Percentiles rank a stretch among this genome's conserved stretches.
Evolutionary conservation across 768 basidiomycete genomes (phyloP).

Genomic region (Suillus fuscotomentosus): DNA sequence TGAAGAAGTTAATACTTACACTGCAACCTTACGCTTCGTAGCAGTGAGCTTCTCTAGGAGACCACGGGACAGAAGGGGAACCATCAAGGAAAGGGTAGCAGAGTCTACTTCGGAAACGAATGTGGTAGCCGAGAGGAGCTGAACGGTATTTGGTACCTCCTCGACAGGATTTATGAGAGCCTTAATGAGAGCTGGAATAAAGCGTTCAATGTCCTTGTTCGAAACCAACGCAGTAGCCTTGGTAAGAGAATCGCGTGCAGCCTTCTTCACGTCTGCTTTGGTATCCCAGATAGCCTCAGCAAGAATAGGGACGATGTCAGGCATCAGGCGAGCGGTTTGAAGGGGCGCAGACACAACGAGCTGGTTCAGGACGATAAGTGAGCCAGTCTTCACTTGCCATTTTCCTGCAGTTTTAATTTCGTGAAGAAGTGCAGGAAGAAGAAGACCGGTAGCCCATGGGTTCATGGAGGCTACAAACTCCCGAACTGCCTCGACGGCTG

Average conservation of each 20-base stretch:
- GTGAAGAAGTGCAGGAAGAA: constrained; percentile 87
- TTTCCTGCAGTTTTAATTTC: constrained; percentile 96
- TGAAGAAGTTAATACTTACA: constrained; percentile 50
- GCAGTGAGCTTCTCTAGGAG: constrained; percentile 92
- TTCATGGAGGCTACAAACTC: constrained; percentile 75
- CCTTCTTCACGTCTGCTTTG: constrained; percentile 98
- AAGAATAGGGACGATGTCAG: constrained; percentile 92
- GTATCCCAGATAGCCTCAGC: constrained; percentile 98
- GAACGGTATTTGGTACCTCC: constrained; percentile 95
- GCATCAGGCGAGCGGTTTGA: constrained; percentile 88
- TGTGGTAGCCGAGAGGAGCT: constrained; percentile 95
- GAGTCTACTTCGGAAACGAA: constrained; percentile 99
- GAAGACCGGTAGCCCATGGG: constrained; percentile 81
- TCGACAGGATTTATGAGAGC: constrained; percentile 98
- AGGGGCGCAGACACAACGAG: constrained; percentile 78
- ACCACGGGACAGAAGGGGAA: constrained; percentile 92
- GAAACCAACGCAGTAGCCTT: constrained; percentile 93
- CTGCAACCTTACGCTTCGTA: constrained; percentile 96
- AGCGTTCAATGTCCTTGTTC: constrained; percentile 98
- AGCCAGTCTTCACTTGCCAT: constrained; percentile 95
- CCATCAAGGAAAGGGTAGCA: constrained; percentile 95
- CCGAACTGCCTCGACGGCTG: constrained; percentile 81
- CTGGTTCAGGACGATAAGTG: constrained; percentile 79
- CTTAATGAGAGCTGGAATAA: constrained; percentile 97
- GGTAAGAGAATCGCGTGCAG: constrained; percentile 90